Percentiles rank a stretch among this genome's conserved stretches.
Evolutionary conservation across 768 basidiomycete species (phyloP).

Genomic region (Podaxis mareebaensis): DNA sequence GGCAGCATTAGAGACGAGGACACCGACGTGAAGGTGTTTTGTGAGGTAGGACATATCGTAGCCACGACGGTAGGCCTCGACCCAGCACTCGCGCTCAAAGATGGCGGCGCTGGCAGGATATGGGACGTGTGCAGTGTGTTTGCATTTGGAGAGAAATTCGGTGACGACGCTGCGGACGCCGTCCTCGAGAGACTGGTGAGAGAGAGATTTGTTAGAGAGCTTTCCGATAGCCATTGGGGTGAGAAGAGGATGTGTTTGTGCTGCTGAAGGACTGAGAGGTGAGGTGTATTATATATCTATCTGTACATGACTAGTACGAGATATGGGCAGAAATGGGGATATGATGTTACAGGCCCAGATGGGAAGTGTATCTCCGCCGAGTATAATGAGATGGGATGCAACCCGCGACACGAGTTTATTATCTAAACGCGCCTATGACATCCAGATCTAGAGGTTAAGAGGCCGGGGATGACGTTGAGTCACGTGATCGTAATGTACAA

Average conservation of each 20-base stretch:
- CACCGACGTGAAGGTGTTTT: constrained; percentile 14
- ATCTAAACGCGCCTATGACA: background rate
- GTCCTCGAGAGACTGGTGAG: constrained; percentile 9
- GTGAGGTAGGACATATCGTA: constrained; percentile 13
- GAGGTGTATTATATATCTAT: constrained; percentile 1
- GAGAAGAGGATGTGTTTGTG: background rate
- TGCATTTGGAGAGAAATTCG: constrained; percentile 14
- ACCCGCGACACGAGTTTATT: background rate
- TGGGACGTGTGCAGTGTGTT: constrained; percentile 10
- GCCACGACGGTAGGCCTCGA: constrained; percentile 15
- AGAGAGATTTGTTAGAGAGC: background rate
- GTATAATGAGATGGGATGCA: background rate
- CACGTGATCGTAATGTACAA: background rate
- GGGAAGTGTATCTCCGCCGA: constrained; percentile 6
- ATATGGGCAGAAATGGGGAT: background rate
- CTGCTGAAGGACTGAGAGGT: background rate
- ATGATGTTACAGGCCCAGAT: background rate
- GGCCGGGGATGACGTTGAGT: background rate
- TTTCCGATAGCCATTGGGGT: constrained; percentile 13
- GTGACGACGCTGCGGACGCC: constrained; percentile 14
- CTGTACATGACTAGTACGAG: background rate
- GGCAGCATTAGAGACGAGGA: constrained; percentile 16
- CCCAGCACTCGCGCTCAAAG: constrained; percentile 16
- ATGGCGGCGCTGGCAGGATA: constrained; percentile 4
- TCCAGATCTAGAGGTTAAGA: constrained; percentile 9